Conservation (phyloP, 345 rosid species). For the Luvunga scandens region DNA sequence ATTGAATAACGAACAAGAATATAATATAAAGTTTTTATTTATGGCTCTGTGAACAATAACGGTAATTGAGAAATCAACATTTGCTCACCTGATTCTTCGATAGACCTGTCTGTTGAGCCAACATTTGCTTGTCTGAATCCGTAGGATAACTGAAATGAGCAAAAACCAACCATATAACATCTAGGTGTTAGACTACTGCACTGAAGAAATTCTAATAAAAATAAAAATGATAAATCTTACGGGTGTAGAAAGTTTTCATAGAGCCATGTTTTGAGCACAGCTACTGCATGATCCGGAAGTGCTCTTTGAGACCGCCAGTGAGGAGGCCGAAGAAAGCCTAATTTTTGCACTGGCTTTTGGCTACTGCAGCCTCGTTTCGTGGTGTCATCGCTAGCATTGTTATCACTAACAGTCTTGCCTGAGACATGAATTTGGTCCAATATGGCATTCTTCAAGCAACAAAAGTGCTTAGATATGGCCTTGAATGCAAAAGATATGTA, state of each 20-base stretch:
- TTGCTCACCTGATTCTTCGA: constrained; percentile 36
- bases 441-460: constrained; percentile 36
- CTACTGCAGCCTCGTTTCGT: constrained; percentile 3
- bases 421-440: constrained; percentile 30
- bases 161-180: background rate
- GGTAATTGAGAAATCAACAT: background rate
- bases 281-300: constrained; percentile 40
- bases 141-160: constrained; percentile 34
- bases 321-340: constrained; percentile 22
- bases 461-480: constrained; percentile 34
- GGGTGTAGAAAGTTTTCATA: constrained; percentile 47
- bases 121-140: constrained; percentile 38
- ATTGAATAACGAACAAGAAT: background rate
- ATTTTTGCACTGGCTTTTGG: constrained; percentile 14
- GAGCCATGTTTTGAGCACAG: constrained; percentile 36
- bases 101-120: constrained; percentile 42
- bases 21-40: background rate
- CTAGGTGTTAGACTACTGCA: background rate
- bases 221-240: constrained; percentile 18
- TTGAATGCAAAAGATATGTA: constrained; percentile 31
- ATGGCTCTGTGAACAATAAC: background rate
- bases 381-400: constrained; percentile 5
- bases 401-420: constrained; percentile 21
- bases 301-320: constrained; percentile 43
- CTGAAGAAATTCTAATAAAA: background rate